Evolutionary conservation across 495 filamentous ascomycete genomes (phyloP).

Genomic region (Peziza echinospora): DNA sequence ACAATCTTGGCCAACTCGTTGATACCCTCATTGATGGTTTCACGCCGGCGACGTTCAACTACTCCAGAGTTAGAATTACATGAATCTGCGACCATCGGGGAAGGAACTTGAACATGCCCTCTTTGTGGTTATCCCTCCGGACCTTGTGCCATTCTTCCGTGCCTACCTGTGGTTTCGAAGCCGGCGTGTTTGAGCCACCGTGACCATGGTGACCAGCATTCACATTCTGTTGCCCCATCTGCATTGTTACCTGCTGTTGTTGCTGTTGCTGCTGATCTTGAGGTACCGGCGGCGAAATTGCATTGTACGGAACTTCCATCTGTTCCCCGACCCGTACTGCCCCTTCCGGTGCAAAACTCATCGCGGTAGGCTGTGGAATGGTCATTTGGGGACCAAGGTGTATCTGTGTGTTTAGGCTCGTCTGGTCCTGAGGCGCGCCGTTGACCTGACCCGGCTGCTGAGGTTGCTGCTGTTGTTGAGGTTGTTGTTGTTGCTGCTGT

Average conservation of each 20-base stretch:
- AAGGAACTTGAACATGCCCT: constrained; percentile 39
- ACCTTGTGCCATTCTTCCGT: constrained; percentile 97
- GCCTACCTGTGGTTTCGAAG: constrained; percentile 65
- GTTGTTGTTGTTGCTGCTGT: too few species aligned
- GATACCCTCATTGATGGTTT: constrained; percentile 98
- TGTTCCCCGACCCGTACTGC: constrained; percentile 6
- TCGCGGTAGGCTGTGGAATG: constrained; percentile 12
- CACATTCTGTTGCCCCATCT: too few species aligned
- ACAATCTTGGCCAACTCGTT: constrained; percentile 97
- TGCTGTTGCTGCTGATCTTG: background rate
- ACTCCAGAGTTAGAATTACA: constrained; percentile 1
- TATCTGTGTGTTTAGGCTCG: background rate
- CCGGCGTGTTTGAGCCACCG: constrained; percentile 1
- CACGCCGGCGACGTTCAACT: constrained; percentile 93
- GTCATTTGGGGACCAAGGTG: constrained; percentile 9
- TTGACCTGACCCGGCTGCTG: background rate
- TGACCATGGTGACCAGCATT: background rate
- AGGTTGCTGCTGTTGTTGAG: too few species aligned
- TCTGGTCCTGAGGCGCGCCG: background rate
- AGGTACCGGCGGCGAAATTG: background rate
- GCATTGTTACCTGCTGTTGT: background rate
- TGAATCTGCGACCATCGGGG: background rate
- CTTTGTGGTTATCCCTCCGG: constrained; percentile 95
- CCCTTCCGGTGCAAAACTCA: constrained; percentile 12
- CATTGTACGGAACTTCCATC: constrained; percentile 6